Percentiles rank a stretch among this genome's conserved stretches.
Evolutionary conservation across 257 asterid species (phyloP).

Genomic region (Fraxinus excelsior): DNA sequence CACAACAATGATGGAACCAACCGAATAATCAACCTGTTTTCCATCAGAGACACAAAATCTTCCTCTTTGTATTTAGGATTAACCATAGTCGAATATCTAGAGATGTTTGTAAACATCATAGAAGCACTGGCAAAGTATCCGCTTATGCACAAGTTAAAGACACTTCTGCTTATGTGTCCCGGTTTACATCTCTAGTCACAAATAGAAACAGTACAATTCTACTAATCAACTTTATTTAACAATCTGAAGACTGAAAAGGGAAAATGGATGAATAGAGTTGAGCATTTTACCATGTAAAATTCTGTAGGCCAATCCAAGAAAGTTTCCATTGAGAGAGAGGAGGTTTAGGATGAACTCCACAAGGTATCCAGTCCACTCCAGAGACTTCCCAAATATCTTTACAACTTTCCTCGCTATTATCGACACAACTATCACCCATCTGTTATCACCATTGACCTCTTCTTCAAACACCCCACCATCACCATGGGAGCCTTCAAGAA

Average conservation of each 20-base stretch:
- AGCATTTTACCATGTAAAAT: constrained; percentile 56
- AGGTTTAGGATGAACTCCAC: constrained; percentile 77
- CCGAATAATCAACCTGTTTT: no score
- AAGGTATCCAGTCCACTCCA: constrained; percentile 69
- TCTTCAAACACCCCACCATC: constrained; percentile 26
- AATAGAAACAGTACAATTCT: no score
- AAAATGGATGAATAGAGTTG: not conserved
- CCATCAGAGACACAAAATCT: no score
- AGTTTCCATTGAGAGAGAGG: constrained; percentile 62
- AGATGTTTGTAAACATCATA: no score
- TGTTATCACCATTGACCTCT: constrained; percentile 20
- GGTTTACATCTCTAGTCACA: not conserved
- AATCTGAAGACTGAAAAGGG: no score
- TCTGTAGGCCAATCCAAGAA: constrained; percentile 54
- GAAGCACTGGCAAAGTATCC: no score
- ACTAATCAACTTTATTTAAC: no score
- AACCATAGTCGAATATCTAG: no score
- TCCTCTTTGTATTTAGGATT: no score
- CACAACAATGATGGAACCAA: no score
- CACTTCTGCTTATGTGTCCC: no score
- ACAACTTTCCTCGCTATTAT: constrained; percentile 63
- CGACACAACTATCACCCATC: constrained; percentile 85
- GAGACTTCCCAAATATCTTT: constrained; percentile 59
- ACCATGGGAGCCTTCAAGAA: constrained; percentile 44
- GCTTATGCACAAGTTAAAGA: no score